Conservation (phyloP, 305 asterid species). For the Rubia tinctorum region DNA sequence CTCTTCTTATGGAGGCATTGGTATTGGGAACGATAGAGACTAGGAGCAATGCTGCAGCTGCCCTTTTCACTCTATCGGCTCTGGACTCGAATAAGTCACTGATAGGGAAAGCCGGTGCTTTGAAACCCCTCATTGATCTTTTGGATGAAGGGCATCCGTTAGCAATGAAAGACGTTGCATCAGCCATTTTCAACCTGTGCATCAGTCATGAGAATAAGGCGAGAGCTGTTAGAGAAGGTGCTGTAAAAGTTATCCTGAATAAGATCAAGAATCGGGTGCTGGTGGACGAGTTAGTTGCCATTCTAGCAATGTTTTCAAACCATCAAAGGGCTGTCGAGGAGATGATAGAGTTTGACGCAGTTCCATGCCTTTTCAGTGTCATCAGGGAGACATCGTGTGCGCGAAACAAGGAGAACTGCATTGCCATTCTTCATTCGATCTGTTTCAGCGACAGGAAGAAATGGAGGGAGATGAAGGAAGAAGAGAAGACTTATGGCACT, state of each 20-base stretch:
- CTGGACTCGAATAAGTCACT: conserved; percentile 45
- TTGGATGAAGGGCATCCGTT: conserved; percentile 39
- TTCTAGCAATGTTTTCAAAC: conserved; percentile 45
- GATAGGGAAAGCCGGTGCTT: conserved; percentile 39
- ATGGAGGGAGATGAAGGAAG: conserved; percentile 44
- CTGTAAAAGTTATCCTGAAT: conserved; percentile 32
- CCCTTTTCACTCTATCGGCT: conserved; percentile 48
- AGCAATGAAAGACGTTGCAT: conserved; percentile 47
- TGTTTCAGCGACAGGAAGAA: conserved; percentile 38
- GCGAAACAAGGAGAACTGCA: conserved; percentile 44
- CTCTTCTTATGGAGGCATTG: conserved; percentile 39
- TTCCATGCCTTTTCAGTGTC: conserved; percentile 36
- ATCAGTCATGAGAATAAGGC: conserved; percentile 38
- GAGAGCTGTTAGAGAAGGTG: conserved; percentile 46
- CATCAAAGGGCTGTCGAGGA: conserved; percentile 42
- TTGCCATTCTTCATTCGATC: conserved; percentile 39
- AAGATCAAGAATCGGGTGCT: conserved; percentile 31
- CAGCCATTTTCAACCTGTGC: conserved; percentile 43
- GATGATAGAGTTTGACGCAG: conserved; percentile 40
- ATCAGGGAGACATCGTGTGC: conserved; percentile 36
- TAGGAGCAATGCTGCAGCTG: conserved; percentile 51
- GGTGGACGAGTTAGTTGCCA: conserved; percentile 41
- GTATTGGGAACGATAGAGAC: conserved; percentile 36
- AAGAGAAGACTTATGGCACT: conserved; percentile 32
- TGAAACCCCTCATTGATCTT: conserved; percentile 41